Evolutionary conservation across 2,329 filamentous ascomycete species (phyloP), one percentile per base, ranked within the genome.

Genomic region (Neodidymelliopsis sp.): DNA sequence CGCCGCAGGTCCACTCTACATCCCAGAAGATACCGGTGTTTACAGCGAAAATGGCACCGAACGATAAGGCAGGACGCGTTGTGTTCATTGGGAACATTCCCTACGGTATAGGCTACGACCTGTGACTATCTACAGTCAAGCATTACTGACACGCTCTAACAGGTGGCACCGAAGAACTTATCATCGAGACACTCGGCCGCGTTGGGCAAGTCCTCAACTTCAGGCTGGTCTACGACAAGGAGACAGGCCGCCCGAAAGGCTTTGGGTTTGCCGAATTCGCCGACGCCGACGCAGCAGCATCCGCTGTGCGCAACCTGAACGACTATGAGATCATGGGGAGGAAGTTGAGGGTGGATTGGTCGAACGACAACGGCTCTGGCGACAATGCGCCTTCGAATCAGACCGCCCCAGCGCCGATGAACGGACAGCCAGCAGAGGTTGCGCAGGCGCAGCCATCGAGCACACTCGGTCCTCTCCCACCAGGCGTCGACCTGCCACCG

Each of bases 261-360:
- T 99, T 96, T 71, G 94, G 94, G 25, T 99, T 97, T 66, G 90
- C 92, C 66, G 93, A 97, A 72, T 99, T 96, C 69, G 89, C 91
- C 45, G 94, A 97, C 69, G 86, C 90, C 51, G 93, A 96, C 83
- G 81, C 91, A 19, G 94, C 94, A 23, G 91, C 93, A 27, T 96
- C 91, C 2, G 94, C 94, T 2, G 93, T 97, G 36, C 88, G 93
- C 62, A 97, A 99, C 70, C 79, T 97, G 41, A 96, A 97, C 77
- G 91, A 96, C 73, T 87, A 91, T 75, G 93, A 97, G 72, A 86
- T 97, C 69, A 95, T 96, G 87, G 91, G 91, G 45, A 85, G 94
- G 65, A 96, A 96, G 74, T 82, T 99, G 56, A 85, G 92, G 53
- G 94, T 99, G 46, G 94, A 97, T 74, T 99, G 95, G 75, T 94